phyloP scores from a whole-genome alignment of 805 yeast species.

The Zygotorulaspora chibaensis region DNA sequence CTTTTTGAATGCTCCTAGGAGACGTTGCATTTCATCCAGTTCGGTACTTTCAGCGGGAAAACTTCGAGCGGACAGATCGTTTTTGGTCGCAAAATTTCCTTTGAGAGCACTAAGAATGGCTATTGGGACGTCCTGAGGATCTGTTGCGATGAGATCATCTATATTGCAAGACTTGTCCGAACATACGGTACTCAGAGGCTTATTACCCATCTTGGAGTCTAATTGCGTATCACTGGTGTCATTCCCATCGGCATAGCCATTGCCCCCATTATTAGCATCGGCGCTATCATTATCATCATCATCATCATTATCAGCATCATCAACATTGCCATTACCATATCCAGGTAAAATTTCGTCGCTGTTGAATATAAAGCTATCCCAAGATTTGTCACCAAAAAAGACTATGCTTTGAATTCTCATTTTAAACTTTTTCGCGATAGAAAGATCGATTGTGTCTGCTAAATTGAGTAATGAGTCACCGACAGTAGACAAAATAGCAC shows the following conservation, averaged over 20 bases:
- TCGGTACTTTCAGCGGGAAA: background rate
- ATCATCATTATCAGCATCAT: slow-evolving; percentile 6
- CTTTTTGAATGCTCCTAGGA: slow-evolving; percentile 17
- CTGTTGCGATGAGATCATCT: too few relatives aligned
- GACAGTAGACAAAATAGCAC: slow-evolving; percentile 65
- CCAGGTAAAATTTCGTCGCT: slow-evolving; percentile 12
- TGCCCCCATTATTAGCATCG: background rate
- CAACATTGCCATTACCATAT: slow-evolving; percentile 2
- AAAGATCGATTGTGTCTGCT: slow-evolving; percentile 21
- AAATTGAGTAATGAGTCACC: slow-evolving; percentile 46
- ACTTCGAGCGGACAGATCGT: background rate
- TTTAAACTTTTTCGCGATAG: slow-evolving; percentile 15
- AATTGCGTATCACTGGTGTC: too few relatives aligned
- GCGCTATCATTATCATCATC: background rate
- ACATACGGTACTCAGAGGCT: too few relatives aligned
- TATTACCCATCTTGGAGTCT: too few relatives aligned
- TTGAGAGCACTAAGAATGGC: background rate
- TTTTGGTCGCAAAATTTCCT: background rate
- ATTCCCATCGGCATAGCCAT: too few relatives aligned
- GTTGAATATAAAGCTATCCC: slow-evolving; percentile 6
- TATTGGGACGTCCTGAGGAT: background rate
- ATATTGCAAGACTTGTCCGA: too few relatives aligned
- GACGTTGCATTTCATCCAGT: slow-evolving; percentile 11
- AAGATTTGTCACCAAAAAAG: slow-evolving; percentile 7
- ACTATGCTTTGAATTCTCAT: slow-evolving; percentile 13